Evolutionary conservation across 257 asterid species (phyloP).

Genomic region (Coffea eugenioides): DNA sequence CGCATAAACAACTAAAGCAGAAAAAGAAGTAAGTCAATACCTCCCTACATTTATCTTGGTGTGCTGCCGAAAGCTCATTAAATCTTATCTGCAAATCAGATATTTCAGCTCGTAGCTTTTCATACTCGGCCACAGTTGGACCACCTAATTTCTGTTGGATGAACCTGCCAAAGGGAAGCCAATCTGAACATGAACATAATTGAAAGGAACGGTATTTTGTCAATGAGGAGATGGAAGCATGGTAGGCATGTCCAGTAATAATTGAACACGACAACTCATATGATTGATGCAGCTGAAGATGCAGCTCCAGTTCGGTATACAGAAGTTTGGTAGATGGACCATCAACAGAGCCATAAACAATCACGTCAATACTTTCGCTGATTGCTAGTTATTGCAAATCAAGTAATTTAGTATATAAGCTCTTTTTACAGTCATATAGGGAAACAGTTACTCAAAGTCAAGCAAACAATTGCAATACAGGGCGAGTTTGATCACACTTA

Average conservation of each 20-base stretch:
- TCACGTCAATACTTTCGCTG: not conserved
- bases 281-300: no score
- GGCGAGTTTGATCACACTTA: constrained; percentile 32
- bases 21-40: constrained; percentile 28
- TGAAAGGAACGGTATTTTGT: not conserved
- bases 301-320: not conserved
- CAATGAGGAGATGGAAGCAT: not conserved
- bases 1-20: not conserved
- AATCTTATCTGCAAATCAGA: constrained; percentile 60
- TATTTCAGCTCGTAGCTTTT: constrained; percentile 72
- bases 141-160: constrained; percentile 92
- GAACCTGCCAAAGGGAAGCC: constrained; percentile 50
- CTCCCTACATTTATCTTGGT: constrained; percentile 75
- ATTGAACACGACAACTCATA: not conserved
- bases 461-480: not conserved
- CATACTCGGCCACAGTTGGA: constrained; percentile 73
- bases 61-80: constrained; percentile 60
- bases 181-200: not conserved
- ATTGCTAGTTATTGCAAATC: not conserved
- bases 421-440: not conserved
- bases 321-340: not conserved
- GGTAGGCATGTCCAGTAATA: not conserved
- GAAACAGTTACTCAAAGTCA: not conserved
- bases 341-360: not conserved
- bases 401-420: not conserved